Base-by-base conservation (phyloP, 345 rosid species). In the Ceriops tagal region DNA sequence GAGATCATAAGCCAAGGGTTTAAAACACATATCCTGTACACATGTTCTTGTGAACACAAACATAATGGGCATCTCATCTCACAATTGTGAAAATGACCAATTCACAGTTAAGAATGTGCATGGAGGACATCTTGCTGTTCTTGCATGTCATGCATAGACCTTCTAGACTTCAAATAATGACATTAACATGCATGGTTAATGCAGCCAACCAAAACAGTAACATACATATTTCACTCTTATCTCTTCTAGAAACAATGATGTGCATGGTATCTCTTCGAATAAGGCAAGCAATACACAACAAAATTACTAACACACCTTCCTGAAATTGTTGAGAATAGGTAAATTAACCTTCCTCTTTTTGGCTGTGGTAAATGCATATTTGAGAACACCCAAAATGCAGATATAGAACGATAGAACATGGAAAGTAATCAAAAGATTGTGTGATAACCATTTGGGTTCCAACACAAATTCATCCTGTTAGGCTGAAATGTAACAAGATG, bases 11-110 rank as follows among this genome's bases (percentile, higher is more conserved):
- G 16, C 66, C 58, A 61, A 26, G 22, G 57, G 15, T 24, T 24
- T 46, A 52, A 65, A 31, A 65, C 56, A 67, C n/a, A 35, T 56
- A 13, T 66, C 43, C 27, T 65, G 60, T 47, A 6, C 4, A 43
- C 49, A 43, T 4, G 19, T 43, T 43, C 18, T 43, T 4, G 49
- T 13, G 18, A 43, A 43, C 49, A 43, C 49, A 11, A 15, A 15
- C 18, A 43, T 1, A 43, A 18, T 13, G 49, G 49, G 15, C 18
- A 39, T 11, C 18, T 43, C 49, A 43, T 43, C 49, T 43, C 49
- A 43, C 4, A 43, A 43, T 43, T 43, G 49, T 43, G 49, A 43
- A 43, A 43, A 15, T 13, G 49, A 43, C 18, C 49, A 13, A 43
- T 43, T 43, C 49, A 15, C 49, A 43, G 49, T 43, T 11, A 43